Conservation (phyloP, 225 moss, liverwort and hornwort genomes). For the Thuidium tamariscinum region DNA sequence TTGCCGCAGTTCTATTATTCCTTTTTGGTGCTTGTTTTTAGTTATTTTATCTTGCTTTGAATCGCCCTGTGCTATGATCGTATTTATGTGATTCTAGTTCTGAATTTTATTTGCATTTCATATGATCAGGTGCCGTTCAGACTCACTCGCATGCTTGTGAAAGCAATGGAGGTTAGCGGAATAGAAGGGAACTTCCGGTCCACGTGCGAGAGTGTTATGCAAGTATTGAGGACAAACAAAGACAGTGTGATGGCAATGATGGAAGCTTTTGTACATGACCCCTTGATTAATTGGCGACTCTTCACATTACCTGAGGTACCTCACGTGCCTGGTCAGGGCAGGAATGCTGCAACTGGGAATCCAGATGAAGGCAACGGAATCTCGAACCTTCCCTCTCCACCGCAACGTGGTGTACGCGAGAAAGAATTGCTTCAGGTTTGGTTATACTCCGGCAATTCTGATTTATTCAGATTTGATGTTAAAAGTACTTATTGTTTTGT, state of each 20-base stretch:
- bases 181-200: constrained; percentile 98
- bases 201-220: constrained; percentile 95
- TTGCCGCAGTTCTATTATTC: neutral
- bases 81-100: neutral
- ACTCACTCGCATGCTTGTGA: constrained; percentile 97
- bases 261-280: constrained; percentile 99
- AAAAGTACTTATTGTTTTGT: neutral
- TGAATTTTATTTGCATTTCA: neutral
- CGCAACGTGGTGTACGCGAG: constrained; percentile 75
- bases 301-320: constrained; percentile 76
- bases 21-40: neutral
- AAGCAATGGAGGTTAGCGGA: constrained; percentile 99
- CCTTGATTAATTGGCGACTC: constrained; percentile 95
- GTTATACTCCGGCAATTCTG: neutral
- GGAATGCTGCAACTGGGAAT: constrained; percentile 44
- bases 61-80: neutral
- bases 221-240: constrained; percentile 92
- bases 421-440: constrained; percentile 78
- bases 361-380: constrained; percentile 52
- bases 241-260: constrained; percentile 99
- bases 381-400: constrained; percentile 66
- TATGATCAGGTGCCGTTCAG: constrained; percentile 78
- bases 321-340: constrained; percentile 44
- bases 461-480: neutral
- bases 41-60: neutral